Evolutionary conservation across 2,329 filamentous ascomycete genomes (phyloP).

Genomic region (Arthrobotrys pseudoclavata): DNA sequence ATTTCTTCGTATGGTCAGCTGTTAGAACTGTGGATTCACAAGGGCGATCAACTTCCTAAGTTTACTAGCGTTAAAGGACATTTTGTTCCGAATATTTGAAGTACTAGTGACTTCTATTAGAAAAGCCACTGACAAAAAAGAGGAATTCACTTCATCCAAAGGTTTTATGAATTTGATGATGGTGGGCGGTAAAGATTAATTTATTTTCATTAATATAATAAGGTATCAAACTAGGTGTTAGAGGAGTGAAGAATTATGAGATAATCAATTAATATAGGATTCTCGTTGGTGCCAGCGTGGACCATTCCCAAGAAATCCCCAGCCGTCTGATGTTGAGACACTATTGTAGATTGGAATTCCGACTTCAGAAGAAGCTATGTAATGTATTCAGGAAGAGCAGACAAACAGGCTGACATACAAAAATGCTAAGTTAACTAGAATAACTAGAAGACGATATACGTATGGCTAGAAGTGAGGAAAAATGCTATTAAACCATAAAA

Average conservation of each 20-base stretch:
- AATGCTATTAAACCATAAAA: constrained; percentile 34
- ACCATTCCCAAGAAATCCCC: constrained; percentile 21
- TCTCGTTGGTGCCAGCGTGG: constrained; percentile 32
- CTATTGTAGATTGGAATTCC: constrained; percentile 8
- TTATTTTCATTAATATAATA: not conserved
- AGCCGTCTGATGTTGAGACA: constrained; percentile 32
- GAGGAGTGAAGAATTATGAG: constrained; percentile 4
- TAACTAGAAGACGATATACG: constrained; percentile 34
- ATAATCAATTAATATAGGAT: constrained; percentile 15
- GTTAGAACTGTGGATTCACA: not conserved
- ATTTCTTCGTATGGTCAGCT: not conserved
- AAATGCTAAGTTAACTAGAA: constrained; percentile 31
- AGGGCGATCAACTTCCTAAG: constrained; percentile 7
- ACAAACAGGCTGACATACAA: constrained; percentile 10
- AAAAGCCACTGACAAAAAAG: not conserved
- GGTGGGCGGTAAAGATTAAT: not conserved
- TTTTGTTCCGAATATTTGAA: constrained; percentile 4
- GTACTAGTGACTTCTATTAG: not conserved
- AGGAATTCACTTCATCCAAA: not conserved
- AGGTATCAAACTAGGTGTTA: not conserved
- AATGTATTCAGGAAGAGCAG: constrained; percentile 3
- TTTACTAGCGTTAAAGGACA: not conserved
- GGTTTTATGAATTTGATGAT: not conserved
- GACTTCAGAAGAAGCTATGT: not conserved
- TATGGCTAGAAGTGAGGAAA: not conserved